These are phyloP conservation scores for Pyronema omphalodes DNA, from an alignment of 495 filamentous ascomycete species.

Conservation along the genomic window DNA sequence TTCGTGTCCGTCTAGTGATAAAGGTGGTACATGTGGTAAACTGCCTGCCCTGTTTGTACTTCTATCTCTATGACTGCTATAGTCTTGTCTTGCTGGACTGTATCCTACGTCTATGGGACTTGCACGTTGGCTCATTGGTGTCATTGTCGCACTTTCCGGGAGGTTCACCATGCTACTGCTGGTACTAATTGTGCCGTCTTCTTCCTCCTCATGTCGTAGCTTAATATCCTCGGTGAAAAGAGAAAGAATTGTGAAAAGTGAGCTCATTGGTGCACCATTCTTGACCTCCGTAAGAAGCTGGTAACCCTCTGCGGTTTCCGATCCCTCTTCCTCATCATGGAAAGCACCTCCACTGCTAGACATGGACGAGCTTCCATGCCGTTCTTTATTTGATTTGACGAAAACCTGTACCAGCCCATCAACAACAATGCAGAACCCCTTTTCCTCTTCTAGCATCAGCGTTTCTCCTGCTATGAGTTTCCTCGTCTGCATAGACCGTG, in stretches of 20 bases:
- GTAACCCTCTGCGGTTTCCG: slow-evolving; percentile 51
- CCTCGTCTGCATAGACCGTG: slow-evolving; percentile 90
- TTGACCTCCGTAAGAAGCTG: slow-evolving; percentile 93
- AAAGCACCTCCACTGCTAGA: slow-evolving; percentile 30
- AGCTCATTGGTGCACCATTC: slow-evolving; percentile 97
- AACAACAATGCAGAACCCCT: slow-evolving; percentile 93
- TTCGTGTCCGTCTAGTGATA: slow-evolving; percentile 36
- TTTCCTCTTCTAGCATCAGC: slow-evolving; percentile 84
- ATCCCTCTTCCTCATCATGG: slow-evolving; percentile 42
- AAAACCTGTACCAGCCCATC: slow-evolving; percentile 96
- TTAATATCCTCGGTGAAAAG: slow-evolving; percentile 91
- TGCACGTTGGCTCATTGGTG: slow-evolving; percentile 8
- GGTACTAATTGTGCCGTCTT: slow-evolving; percentile 31
- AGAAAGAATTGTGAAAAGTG: slow-evolving; percentile 87
- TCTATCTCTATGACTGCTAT: neutral
- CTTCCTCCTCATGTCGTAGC: slow-evolving; percentile 46
- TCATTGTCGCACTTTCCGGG: slow-evolving; percentile 9
- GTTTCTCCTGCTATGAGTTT: slow-evolving; percentile 90
- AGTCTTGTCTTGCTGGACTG: slow-evolving; percentile 11
- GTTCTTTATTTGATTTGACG: slow-evolving; percentile 66
- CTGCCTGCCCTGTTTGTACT: slow-evolving; percentile 5
- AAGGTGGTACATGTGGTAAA: slow-evolving; percentile 46
- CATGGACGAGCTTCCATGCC: slow-evolving; percentile 17
- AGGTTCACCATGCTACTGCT: slow-evolving; percentile 26
- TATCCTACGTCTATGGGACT: slow-evolving; percentile 1